Evolutionary conservation across 78 protist genomes (phyloP), one percentile per base, ranked within the genome.

Genomic region (Dictyostelium intermedium): DNA sequence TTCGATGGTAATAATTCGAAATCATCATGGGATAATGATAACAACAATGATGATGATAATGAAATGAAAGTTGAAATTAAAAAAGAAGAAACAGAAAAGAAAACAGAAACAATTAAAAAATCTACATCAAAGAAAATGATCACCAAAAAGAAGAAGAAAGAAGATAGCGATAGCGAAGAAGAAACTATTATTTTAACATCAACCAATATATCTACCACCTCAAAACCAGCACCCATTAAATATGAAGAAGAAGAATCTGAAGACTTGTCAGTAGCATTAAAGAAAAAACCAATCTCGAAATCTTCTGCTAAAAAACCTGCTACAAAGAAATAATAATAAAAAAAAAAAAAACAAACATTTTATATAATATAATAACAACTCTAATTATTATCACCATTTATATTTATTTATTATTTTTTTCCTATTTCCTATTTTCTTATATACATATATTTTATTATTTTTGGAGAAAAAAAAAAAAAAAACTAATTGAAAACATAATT

Each of bases 161-260:
- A 25, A 6, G 93, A 87, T 78, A 73, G 83, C 79, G 93, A 87
- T 79, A 87, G 93, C 43, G 93, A 87, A 66, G 93, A 87, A 79
- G 93, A 87, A 87, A 63, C 43, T 47, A 69, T 66, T 35, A 63
- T 79, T 20, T 74, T 79, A 25, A 63, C 72, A 66, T 27, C 73
- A 41, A n/a, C 92, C 0, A 35, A 70, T 30, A 37, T 69, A 43
- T 18, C 82, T 66, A 53, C 35, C 0, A 39, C 77, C 1, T 18
- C 39, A 39, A 39, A 39, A 76, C 45, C 77, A 5, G 1, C 16
- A 61, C n/a, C 78, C 18, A 76, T 35, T 23, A 76, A 76, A 76
- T n/a, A n/a, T 27, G 93, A 78, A 53, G 92, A 85, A 35, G 92
- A 85, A 34, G 74, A 66, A 37, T 73, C 91, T 27, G 93, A 87